Evolutionary conservation across 164 flowering plant species (phyloP).

Genomic region (Akebia trifoliata): DNA sequence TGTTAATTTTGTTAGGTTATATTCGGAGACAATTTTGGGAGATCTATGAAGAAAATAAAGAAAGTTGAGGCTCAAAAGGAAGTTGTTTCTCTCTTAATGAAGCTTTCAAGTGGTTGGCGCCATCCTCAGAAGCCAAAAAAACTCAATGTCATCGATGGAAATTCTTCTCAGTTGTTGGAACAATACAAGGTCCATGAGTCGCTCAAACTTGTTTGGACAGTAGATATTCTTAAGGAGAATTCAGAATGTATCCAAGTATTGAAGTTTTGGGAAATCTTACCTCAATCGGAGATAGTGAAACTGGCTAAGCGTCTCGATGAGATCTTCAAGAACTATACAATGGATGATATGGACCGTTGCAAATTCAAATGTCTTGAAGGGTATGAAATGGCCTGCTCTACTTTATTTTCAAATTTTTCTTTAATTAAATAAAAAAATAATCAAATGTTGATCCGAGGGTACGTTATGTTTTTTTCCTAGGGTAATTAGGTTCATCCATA

Average conservation of each 20-base stretch:
- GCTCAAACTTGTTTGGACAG: conserved; percentile 32
- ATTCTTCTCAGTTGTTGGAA: conserved; percentile 27
- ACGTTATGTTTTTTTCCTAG: too few relatives aligned
- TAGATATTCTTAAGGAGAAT: conserved; percentile 28
- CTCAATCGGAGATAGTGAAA: conserved; percentile 12
- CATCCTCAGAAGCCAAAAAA: conserved; percentile 5
- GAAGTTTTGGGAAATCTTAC: conserved; percentile 30
- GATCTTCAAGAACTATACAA: conserved; percentile 14
- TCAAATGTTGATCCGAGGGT: too few relatives aligned
- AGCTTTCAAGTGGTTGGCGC: conserved; percentile 46
- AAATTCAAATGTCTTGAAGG: conserved; percentile 19
- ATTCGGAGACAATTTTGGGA: conserved; percentile 28
- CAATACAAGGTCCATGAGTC: conserved; percentile 20
- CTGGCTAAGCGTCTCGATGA: conserved; percentile 13
- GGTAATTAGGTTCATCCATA: too few relatives aligned
- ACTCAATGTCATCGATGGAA: conserved; percentile 6
- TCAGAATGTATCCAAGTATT: conserved; percentile 26
- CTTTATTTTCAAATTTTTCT: background rate
- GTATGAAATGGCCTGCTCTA: conserved; percentile 11
- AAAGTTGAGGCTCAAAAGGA: conserved; percentile 14
- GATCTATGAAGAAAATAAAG: conserved; percentile 21
- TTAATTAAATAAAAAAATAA: background rate
- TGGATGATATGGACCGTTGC: conserved; percentile 10
- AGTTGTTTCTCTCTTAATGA: conserved; percentile 23
- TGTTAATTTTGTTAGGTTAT: conserved; percentile 23